These are phyloP conservation scores for Tolypocladium ovalisporum DNA, from an alignment of 2,329 filamentous ascomycete genomes.

Conservation along the genomic window DNA sequence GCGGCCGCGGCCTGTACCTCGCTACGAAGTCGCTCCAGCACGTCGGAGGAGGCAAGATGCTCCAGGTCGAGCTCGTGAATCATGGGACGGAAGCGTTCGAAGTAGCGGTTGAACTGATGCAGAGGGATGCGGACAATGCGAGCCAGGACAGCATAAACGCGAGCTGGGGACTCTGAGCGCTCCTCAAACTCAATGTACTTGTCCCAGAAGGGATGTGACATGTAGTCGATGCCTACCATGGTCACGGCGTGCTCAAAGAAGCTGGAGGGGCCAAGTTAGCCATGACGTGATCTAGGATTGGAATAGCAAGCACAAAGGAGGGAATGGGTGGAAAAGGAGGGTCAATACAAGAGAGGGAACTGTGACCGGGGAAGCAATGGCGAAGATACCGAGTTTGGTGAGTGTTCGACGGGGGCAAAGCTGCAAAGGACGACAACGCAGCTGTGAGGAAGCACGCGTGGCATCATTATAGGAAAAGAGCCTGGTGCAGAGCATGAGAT, in stretches of 20 bases:
- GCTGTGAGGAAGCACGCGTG: conserved; percentile 24
- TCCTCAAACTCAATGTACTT: conserved; percentile 98
- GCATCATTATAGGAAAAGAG: conserved; percentile 39
- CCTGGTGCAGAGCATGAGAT: conserved; percentile 58
- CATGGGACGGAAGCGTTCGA: conserved; percentile 75
- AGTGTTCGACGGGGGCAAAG: conserved; percentile 21
- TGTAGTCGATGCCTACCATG: conserved; percentile 82
- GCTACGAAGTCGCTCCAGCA: conserved; percentile 54
- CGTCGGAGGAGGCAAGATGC: conserved; percentile 61
- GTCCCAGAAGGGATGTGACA: conserved; percentile 96
- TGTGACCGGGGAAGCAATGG: conserved; percentile 37
- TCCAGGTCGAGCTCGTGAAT: conserved; percentile 60
- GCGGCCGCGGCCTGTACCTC: conserved; percentile 60
- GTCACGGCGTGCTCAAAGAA: conserved; percentile 84
- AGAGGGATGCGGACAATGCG: conserved; percentile 84
- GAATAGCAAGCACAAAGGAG: conserved; percentile 1
- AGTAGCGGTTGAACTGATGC: conserved; percentile 93
- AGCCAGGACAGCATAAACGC: conserved; percentile 72
- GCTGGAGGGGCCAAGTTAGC: conserved; percentile 39
- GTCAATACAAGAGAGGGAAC: conserved; percentile 45
- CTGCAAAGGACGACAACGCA: conserved; percentile 26
- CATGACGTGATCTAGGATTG: not conserved
- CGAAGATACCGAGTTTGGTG: conserved; percentile 32
- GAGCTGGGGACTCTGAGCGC: conserved; percentile 71
- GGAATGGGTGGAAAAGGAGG: conserved; percentile 27